Evolutionary conservation across 257 asterid species (phyloP).

Genomic region (Catharanthus roseus): DNA sequence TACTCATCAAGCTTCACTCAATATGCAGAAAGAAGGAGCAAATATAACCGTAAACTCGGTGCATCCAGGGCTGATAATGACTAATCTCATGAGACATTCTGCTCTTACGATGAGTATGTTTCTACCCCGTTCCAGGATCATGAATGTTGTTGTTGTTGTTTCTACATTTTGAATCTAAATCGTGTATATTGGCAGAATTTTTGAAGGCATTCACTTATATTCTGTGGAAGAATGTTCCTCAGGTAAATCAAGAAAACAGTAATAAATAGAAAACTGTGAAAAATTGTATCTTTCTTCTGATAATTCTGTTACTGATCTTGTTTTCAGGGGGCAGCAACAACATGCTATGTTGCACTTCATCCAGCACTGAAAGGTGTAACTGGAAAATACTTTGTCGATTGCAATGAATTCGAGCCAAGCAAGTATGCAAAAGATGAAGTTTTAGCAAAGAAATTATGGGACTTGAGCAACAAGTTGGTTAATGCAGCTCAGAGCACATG

Average conservation of each 20-base stretch:
- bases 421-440: slow-evolving; percentile 33
- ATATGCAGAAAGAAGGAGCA: slow-evolving; percentile 70
- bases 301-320: neutral
- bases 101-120: slow-evolving; percentile 48
- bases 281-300: neutral
- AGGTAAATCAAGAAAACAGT: slow-evolving; percentile 38
- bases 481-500: slow-evolving; percentile 33
- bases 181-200: slow-evolving; percentile 35
- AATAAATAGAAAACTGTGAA: neutral
- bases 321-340: slow-evolving; percentile 69
- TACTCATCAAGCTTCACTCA: neutral
- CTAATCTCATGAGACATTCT: slow-evolving; percentile 67
- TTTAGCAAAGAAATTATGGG: slow-evolving; percentile 59
- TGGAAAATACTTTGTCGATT: slow-evolving; percentile 55
- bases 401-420: slow-evolving; percentile 46
- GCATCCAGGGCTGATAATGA: slow-evolving; percentile 88
- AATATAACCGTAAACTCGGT: slow-evolving; percentile 76
- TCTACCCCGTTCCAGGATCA: neutral
- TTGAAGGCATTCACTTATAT: slow-evolving; percentile 41
- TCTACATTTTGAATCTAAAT: slow-evolving; percentile 2
- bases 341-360: slow-evolving; percentile 71
- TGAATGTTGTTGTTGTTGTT: neutral
- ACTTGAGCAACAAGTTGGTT: slow-evolving; percentile 54
- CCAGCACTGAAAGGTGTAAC: slow-evolving; percentile 44
- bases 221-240: slow-evolving; percentile 82